phyloP scores from a whole-genome alignment of 192 early-diverging fungal species.

The Linderina pennispora region DNA sequence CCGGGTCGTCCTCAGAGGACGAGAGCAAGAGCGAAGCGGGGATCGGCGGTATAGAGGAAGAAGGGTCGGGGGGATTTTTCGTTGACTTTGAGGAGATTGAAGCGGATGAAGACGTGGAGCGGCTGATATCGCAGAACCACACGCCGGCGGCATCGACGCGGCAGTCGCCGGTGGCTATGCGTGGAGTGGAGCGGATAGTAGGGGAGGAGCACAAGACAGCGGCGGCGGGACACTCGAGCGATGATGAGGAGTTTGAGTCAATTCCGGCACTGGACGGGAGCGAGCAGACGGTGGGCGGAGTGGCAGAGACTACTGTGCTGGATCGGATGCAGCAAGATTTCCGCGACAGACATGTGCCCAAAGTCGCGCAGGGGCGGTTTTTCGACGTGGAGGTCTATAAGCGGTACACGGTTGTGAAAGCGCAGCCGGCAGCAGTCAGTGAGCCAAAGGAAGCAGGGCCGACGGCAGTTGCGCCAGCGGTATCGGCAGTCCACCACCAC shows the following conservation, averaged over 20 bases:
- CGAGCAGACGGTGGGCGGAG: background rate
- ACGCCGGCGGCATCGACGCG: conserved; percentile 24
- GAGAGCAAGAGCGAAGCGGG: conserved; percentile 5
- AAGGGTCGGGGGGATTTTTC: conserved; percentile 14
- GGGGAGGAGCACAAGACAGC: background rate
- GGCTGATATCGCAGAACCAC: conserved; percentile 37
- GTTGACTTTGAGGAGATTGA: conserved; percentile 44
- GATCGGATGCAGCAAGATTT: conserved; percentile 14
- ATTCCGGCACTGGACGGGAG: conserved; percentile 1
- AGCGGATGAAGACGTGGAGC: conserved; percentile 39
- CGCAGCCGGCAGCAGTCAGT: background rate
- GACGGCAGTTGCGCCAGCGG: background rate
- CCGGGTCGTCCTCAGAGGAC: too few species aligned
- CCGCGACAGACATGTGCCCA: conserved; percentile 8
- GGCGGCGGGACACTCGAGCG: conserved; percentile 1
- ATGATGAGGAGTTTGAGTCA: conserved; percentile 30
- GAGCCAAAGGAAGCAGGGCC: background rate
- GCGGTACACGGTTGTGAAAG: conserved; percentile 14
- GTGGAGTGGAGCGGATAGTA: background rate
- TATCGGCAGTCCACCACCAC: background rate
- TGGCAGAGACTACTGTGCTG: background rate
- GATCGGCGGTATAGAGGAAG: conserved; percentile 7
- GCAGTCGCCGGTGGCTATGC: conserved; percentile 16
- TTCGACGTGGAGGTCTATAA: conserved; percentile 24
- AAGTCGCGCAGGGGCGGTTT: conserved; percentile 14